A percentile compares a stretch with the other conserved stretches of the same genome.
phyloP scores from a whole-genome alignment of 164 flowering plant genomes.

The Nymphaea colorata region DNA sequence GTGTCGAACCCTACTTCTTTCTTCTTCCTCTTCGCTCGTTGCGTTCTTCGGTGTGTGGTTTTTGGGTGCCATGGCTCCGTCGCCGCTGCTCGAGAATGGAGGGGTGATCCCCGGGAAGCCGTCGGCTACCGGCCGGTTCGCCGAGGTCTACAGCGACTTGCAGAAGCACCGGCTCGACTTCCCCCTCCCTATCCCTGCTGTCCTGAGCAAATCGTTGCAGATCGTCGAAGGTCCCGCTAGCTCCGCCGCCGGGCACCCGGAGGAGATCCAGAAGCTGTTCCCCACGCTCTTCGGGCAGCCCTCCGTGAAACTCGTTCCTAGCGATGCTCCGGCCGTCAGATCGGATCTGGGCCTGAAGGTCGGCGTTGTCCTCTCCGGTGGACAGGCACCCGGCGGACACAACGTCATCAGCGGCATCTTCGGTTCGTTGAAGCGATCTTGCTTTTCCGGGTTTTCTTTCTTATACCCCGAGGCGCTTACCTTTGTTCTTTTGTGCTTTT shows the following conservation, averaged over 20 bases:
- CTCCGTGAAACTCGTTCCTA: slow-evolving; percentile 58
- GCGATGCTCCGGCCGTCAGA: slow-evolving; percentile 11
- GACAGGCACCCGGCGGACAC: slow-evolving; percentile 99
- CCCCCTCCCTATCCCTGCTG: slow-evolving; percentile 66
- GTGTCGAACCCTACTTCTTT: not conserved
- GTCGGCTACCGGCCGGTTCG: slow-evolving; percentile 26
- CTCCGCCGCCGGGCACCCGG: slow-evolving; percentile 90
- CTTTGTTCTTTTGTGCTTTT: not conserved
- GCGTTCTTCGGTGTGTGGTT: not conserved
- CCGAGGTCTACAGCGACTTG: slow-evolving; percentile 65
- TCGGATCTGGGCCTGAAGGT: slow-evolving; percentile 56
- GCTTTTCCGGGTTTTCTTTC: slow-evolving; percentile 1
- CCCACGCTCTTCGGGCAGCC: slow-evolving; percentile 84
- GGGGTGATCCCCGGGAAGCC: not conserved
- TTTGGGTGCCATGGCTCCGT: not conserved
- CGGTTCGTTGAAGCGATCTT: slow-evolving; percentile 18
- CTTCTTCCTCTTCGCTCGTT: not conserved
- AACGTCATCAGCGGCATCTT: slow-evolving; percentile 89
- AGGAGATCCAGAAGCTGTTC: slow-evolving; percentile 88
- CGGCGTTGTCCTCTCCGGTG: slow-evolving; percentile 94
- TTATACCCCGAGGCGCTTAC: not conserved
- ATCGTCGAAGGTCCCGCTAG: slow-evolving; percentile 72
- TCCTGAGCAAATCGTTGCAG: slow-evolving; percentile 41
- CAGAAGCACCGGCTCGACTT: slow-evolving; percentile 62
- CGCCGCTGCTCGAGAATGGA: not conserved